Evolutionary conservation across 2,329 filamentous ascomycete species (phyloP), one percentile per base, ranked within the genome.

Genomic region (Aspergillus sp.): DNA sequence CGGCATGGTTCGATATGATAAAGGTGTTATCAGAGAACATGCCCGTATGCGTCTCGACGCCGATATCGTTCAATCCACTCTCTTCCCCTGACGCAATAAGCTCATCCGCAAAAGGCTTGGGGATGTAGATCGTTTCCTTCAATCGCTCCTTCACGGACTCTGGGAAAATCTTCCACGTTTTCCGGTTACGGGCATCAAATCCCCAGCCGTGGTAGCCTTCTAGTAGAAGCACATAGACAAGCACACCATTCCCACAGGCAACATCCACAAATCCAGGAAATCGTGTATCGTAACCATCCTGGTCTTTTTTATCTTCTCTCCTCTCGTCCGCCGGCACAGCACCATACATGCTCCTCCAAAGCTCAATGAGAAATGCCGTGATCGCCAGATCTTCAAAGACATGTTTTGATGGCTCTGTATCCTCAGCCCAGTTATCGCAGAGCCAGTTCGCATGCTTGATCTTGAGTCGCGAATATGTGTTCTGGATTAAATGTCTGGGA

Each of bases 241-340:
- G 77, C 4, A 98, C 73, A 1, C 93, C 93, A 59, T 97, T 98
- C 2, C 93, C 93, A 61, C 93, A 97, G 5, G 91, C 93, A 37
- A 98, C 89, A 59, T 98, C 93, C 13, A 96, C 87, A 58, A 97
- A 98, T 0, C 91, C 90, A 0, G 89, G 88, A 56, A 95, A 96
- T 0, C 53, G 48, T 0, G 49, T 35, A 36, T 62, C 57, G 7
- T 39, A 38, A 6, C 19, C 38, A 5, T 31, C 36, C 38, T 45
- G 34, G 60, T 61, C 32, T 56, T 37, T 60, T 6, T 33, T 43
- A 5, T 35, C 19, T 1, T 38, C 13, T 7, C 41, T 46, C 6
- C 46, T 49, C 31, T 61, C 57, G 7, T 49, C 51, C 1, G 40
- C 37, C 3, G 58, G 59, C 3, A 50, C 45, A 11, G 54, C 54